Evolutionary conservation across 306 rosid species (phyloP), one percentile per base, ranked within the genome.

Genomic region (Castanopsis chinensis): DNA sequence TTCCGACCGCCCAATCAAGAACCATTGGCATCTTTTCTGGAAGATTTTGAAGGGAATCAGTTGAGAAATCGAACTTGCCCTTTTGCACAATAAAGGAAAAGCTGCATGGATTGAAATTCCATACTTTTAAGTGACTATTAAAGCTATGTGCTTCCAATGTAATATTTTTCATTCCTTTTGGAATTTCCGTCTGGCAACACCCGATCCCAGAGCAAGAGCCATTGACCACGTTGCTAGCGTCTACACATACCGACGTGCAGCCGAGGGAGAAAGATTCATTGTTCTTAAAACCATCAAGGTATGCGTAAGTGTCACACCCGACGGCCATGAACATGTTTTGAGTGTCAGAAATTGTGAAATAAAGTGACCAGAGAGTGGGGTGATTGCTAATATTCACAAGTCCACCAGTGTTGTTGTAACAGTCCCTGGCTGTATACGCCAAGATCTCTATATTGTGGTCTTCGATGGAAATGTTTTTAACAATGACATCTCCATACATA

Each of bases 161-260:
- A 14, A 3, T 3, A 6, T 45, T 27, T 6, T 11, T 76, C 18
- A 76, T 28, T 0, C 33, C 72, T 0, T 49, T n/a, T 1, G 72
- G 79, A 30, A 76, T 45, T 9, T 64, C 23, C 2, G 37, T n/a
- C 49, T 76, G 20, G 28, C 79, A 76, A 11, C 79, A 76, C 13
- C 79, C 79, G 28, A 64, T 56, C 8, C 79, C 79, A 1, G 78
- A 33, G 69, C 81, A 78, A 11, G 57, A 32, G 0, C 13, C 25
- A 5, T 3, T 1, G 0, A 14, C 10, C 37, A 43, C 9, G 5
- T 2, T 45, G 17, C 5, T 17, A 7, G 1, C 11, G 25, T 30
- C 1, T 28, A 5, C 15, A 18, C 79, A 63, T 4, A 45, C n/a
- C 8, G 79, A 76, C 63, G 25, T 63, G 63, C 79, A 63, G 28